Base-by-base conservation (phyloP, 75 land plant species). In the Picea glauca region DNA sequence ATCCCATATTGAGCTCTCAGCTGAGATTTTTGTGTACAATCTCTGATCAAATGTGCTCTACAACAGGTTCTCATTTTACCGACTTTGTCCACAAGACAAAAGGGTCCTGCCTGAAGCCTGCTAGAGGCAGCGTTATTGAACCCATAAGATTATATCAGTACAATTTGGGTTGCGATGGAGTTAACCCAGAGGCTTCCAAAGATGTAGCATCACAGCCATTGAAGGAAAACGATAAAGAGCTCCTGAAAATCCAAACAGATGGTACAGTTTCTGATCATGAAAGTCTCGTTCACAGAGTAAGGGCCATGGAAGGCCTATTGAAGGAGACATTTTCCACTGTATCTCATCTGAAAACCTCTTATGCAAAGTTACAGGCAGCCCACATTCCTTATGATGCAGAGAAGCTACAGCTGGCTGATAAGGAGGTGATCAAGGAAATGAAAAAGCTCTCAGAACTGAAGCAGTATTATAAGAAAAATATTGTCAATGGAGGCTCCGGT, bases 361-460 rank as follows among this genome's bases (percentile, higher is more conserved):
- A 70, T n/a, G 43, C 50, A n/a, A 43, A 70, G 23, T 54, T 82
- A 6, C 84, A 79, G 62, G 32, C 76, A 3, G 84, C 82, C 20
- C 82, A 82, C 26, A 26, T 59, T 21, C 84, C 84, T 35, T 72
- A 58, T 50, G 72, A 82, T 43, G 76, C 74, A 14, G 81, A 82
- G 6, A 82, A 72, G 20, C 67, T 79, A 13, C 76, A 77, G 68
- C 30, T 78, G 15, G 84, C 84, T 5, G 82, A 82, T n/a, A 79
- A 68, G 63, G 80, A 58, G 9, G 82, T 82, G 3, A 80, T 82
- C 30, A 75, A 31, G 21, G 84, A 82, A 61, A 60, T 82, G 13
- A 79, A 66, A 13, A 82, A 38, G 76, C 82, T 82, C 23, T 67
- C 82, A 17, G 84, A 79, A 32, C 58, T 82, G 21, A 79, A 82